A percentile compares a stretch with the other conserved stretches of the same genome.
phyloP scores from a whole-genome alignment of 805 yeast species.

The Cyberlindnera xishuangbannaensis region DNA sequence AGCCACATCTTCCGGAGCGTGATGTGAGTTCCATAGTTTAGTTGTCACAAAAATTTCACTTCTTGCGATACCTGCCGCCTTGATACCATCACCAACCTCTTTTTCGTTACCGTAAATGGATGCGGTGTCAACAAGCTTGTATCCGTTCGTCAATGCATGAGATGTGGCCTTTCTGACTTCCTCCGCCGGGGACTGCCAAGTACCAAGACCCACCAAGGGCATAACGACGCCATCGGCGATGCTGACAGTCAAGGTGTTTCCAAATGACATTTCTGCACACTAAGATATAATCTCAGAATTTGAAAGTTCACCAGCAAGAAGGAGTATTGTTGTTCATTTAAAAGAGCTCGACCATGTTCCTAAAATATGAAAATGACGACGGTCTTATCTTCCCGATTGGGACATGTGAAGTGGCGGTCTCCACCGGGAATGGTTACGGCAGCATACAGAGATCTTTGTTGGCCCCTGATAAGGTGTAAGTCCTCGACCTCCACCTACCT shows the following conservation, averaged over 20 bases:
- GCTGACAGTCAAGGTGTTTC: constrained; percentile 8
- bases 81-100: constrained; percentile 50
- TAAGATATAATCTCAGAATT: too few relatives aligned
- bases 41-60: constrained; percentile 54
- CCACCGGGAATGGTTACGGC: too few relatives aligned
- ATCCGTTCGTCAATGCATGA: constrained; percentile 45
- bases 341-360: too few relatives aligned
- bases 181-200: constrained; percentile 28
- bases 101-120: constrained; percentile 53
- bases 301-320: too few relatives aligned
- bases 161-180: constrained; percentile 36
- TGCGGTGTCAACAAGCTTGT: constrained; percentile 61
- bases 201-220: constrained; percentile 48
- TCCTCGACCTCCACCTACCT: background rate
- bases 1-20: constrained; percentile 38
- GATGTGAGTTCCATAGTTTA: constrained; percentile 41
- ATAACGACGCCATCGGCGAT: constrained; percentile 48
- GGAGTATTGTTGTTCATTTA: too few relatives aligned
- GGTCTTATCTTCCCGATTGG: background rate
- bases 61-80: constrained; percentile 34
- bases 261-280: constrained; percentile 3
- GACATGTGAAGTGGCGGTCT: background rate
- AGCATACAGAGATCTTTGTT: too few relatives aligned
- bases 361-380: too few relatives aligned
- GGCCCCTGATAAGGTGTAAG: background rate